Evolutionary conservation across 2,329 filamentous ascomycete species (phyloP), one percentile per base, ranked within the genome.

Genomic region (Fusarium nelsonii): DNA sequence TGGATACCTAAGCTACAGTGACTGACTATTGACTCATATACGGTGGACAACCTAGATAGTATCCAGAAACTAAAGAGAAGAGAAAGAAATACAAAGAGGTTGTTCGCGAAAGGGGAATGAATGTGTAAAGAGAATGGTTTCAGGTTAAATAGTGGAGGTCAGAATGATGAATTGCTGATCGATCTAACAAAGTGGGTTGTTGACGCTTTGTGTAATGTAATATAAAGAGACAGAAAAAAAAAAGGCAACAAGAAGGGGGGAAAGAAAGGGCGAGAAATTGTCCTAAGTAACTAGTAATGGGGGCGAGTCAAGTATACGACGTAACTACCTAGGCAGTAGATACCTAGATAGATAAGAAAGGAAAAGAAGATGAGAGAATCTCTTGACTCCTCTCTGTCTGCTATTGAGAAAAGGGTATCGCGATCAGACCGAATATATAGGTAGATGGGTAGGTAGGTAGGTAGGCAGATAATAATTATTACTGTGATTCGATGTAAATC

Each of bases 141-240:
- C 50, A 39, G 37, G 26, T 63, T 32, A 18, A 54, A 33, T 43
- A 28, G 48, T 28, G 32, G 32, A 36, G 46, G 46, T 36, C 20
- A 28, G 8, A 49, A 34, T 10, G 33, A 57, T 40, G 32, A 48
- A 34, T 28, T 37, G 44, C 33, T 63, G 44, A 58, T 58, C 45
- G 48, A 30, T 51, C 23, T 64, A 18, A 50, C 51, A 20, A 43
- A 45, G 57, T 63, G 59, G 51, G 63, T 51, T 41, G 28, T 51
- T 41, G 28, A 20, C 23, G 43, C 46, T 54, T 52, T 56, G 30
- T 64, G 58, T 44, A 54, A 68, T 64, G 23, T 26, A 30, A 26
- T 20, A 43, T 18, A 33, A n/a, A 32, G 32, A n/a, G 30, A 60
- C 16, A n/a, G n/a, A 36, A 37, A 41, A 44, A 44, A 43, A 53